Evolutionary conservation across 148 eudicot genomes (phyloP).

Genomic region (Diospyros lotus): DNA sequence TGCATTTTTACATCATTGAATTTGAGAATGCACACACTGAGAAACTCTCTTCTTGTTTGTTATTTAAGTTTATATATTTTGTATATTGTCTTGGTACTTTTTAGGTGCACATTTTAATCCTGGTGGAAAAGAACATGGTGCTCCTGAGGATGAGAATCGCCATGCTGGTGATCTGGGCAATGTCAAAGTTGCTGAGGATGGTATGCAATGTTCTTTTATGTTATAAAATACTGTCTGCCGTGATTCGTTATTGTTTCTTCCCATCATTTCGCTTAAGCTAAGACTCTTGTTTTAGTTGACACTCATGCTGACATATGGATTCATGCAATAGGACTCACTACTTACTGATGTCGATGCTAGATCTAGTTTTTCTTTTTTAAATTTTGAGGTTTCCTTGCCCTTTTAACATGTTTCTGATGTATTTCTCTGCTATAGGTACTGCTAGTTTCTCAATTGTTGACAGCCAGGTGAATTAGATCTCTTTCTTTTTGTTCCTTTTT

Average conservation of each 20-base stretch:
- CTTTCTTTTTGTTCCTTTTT: not conserved
- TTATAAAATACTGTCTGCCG: not conserved
- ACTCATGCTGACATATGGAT: not conserved
- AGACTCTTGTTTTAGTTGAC: not conserved
- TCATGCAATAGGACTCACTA: not conserved
- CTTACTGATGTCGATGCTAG: not conserved
- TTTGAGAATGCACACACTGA: not conserved
- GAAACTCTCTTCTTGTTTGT: not conserved
- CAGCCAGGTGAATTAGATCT: constrained; percentile 43
- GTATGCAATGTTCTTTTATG: constrained; percentile 31
- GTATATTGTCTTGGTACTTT: not conserved
- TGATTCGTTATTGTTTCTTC: not conserved
- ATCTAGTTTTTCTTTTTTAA: not conserved
- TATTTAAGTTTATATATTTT: not conserved
- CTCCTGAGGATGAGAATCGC: no score
- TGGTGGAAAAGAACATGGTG: constrained; percentile 79
- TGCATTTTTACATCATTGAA: not conserved
- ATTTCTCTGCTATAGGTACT: constrained; percentile 44
- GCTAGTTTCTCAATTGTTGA: constrained; percentile 64
- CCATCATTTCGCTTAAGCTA: not conserved
- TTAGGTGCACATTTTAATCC: constrained; percentile 94
- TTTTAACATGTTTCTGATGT: constrained; percentile 1
- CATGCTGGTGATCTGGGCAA: constrained; percentile 48
- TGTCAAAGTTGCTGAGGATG: constrained; percentile 75
- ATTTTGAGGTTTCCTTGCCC: not conserved